Base-by-base conservation (phyloP, 192 early-diverging fungal species). In the Coemansia sp. region DNA sequence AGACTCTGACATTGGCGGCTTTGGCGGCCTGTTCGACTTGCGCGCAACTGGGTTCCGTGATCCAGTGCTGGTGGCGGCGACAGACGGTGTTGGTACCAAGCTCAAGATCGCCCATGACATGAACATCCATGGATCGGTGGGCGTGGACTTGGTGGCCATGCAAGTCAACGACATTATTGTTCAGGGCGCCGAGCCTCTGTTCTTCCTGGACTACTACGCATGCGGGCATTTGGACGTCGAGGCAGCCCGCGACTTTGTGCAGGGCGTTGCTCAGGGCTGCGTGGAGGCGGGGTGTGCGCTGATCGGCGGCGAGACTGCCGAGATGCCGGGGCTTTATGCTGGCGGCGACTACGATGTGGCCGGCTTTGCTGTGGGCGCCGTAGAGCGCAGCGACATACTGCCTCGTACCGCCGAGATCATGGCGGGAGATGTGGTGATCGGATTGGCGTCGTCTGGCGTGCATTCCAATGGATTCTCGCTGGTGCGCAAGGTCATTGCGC, bases 391-490 rank as follows among this genome's bases (percentile, higher is more conserved):
- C 48, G 85, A 92, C 71, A 87, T 99, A 16, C 85, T 99, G 33
- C 97, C 97, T 18, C 86, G 89, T 35, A 81, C 93, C 72, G 83
- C 88, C 59, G 68, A 85, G 6, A 93, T 99, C 59, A 71, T 81
- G 47, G 73, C 86, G 11, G 93, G 88, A 34, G 96, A 99, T 75
- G 83, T 94, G 52, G 71, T 99, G 23, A 76, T 99, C 13, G 97
- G 95, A 28, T 82, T 99, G 33, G 81, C 92, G 45, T 97, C 95
- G n/a, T 97, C 95, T 12, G 97, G 97, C 58, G 85, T 97, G 23
- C 97, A 99, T 76, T 97, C 96, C 13, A 99, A 99, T 66, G 97
- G 97, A n/a, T 99, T 92, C 88, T 97, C 95, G 31, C 85, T 99
- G 59, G 93, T 99, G 56, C 92, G 97, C 65, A 91, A 95, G 77